Percentiles rank a stretch among this genome's conserved stretches.
phyloP scores from a whole-genome alignment of 257 asterid genomes.

The Solanum tarapatanum region DNA sequence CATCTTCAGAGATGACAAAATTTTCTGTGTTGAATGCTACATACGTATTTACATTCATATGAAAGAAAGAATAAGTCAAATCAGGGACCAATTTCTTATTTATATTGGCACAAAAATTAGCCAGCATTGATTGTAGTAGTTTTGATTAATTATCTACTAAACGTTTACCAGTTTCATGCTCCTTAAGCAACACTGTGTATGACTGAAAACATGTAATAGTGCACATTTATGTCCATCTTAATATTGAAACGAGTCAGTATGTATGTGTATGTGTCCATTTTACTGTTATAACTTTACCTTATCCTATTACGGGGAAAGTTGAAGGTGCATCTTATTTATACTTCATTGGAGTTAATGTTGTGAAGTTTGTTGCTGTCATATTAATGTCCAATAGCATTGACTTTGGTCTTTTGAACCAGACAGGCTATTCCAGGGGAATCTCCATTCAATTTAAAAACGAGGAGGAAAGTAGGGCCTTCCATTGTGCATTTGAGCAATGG shows the following conservation, averaged over 20 bases:
- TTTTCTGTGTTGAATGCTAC: neutral
- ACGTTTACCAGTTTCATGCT: neutral
- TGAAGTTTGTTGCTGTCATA: constrained; percentile 3
- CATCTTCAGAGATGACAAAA: neutral
- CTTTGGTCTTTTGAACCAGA: constrained; percentile 51
- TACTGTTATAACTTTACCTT: neutral
- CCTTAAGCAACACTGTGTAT: neutral
- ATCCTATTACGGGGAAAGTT: neutral
- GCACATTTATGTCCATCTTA: neutral
- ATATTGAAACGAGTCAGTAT: neutral
- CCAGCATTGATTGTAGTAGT: neutral
- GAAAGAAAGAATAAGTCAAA: neutral
- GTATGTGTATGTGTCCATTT: neutral
- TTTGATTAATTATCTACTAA: neutral
- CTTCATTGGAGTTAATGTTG: neutral
- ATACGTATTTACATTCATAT: neutral
- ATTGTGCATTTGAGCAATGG: constrained; percentile 92
- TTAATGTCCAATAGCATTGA: neutral
- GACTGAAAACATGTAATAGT: neutral
- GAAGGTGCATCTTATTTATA: neutral
- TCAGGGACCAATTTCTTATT: neutral
- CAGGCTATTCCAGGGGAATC: constrained; percentile 79
- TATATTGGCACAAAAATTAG: neutral
- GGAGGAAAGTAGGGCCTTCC: constrained; percentile 87
- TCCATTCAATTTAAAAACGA: constrained; percentile 78